A percentile compares a stretch with the other conserved stretches of the same genome.
These are phyloP conservation scores for Leishmania amazonensis DNA, from an alignment of 208 protist species.

Conservation along the genomic window DNA sequence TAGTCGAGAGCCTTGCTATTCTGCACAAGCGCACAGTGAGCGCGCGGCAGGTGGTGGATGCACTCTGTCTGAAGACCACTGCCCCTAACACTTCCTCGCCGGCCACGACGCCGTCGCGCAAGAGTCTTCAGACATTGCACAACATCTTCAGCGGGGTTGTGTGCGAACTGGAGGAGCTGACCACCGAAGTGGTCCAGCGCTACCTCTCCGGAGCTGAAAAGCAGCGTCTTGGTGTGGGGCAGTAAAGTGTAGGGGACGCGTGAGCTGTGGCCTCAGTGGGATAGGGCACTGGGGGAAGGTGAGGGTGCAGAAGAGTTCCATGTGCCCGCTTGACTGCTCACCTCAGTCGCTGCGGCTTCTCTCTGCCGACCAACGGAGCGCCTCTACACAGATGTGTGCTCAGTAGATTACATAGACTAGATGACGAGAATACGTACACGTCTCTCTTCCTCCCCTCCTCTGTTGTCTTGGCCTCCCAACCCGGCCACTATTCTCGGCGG, in stretches of 20 bases:
- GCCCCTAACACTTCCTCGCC: not conserved
- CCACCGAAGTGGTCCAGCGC: slow-evolving; percentile 41
- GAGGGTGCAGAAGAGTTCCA: not conserved
- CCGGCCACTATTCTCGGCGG: not conserved
- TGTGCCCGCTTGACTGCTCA: not conserved
- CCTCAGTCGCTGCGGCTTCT: not conserved
- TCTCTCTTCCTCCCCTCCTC: not conserved
- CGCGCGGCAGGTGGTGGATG: slow-evolving; percentile 69
- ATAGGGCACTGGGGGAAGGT: not conserved
- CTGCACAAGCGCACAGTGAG: slow-evolving; percentile 59
- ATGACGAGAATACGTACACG: not conserved
- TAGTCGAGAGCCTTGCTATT: slow-evolving; percentile 68
- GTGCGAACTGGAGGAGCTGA: slow-evolving; percentile 61
- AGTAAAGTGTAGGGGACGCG: not conserved
- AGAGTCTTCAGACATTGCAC: slow-evolving; percentile 36
- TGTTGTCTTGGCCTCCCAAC: not conserved
- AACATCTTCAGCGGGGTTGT: slow-evolving; percentile 56
- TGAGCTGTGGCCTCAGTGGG: not conserved
- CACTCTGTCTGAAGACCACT: slow-evolving; percentile 39
- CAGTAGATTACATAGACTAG: slow-evolving; percentile 2
- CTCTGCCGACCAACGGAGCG: not conserved
- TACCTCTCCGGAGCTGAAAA: slow-evolving; percentile 70
- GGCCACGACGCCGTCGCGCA: slow-evolving; percentile 12
- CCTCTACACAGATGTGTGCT: not conserved
- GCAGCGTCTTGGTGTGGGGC: slow-evolving; percentile 54